Evolutionary conservation across 352 stramenopile genomes (phyloP).

Genomic region (Globisporangium cylindrosporum): DNA sequence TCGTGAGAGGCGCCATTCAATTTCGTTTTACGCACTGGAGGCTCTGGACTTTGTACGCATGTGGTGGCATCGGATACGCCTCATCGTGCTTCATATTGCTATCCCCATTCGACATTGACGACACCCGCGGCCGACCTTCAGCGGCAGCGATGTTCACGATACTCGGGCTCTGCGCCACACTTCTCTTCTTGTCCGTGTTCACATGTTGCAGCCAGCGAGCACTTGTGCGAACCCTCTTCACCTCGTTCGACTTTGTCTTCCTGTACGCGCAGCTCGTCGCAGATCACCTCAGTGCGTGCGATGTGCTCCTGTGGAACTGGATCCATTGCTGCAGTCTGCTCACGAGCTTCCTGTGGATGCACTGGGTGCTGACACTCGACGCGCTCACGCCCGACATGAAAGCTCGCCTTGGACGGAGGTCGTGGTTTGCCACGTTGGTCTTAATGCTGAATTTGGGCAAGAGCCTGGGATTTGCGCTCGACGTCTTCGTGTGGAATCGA

Average conservation of each 20-base stretch:
- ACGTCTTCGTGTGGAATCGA: slow-evolving; percentile 1
- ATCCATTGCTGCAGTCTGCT: background rate
- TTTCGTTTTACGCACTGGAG: background rate
- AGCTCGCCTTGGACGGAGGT: background rate
- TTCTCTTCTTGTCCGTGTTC: background rate
- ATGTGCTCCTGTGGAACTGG: slow-evolving; percentile 2
- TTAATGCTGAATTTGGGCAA: background rate
- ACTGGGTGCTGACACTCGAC: slow-evolving; percentile 7
- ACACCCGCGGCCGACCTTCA: background rate
- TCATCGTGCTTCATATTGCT: background rate
- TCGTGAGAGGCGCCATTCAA: background rate
- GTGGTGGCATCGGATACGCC: background rate
- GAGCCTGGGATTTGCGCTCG: background rate
- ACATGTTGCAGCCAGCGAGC: slow-evolving; percentile 1
- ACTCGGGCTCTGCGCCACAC: background rate
- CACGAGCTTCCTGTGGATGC: slow-evolving; percentile 2
- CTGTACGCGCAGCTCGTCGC: slow-evolving; percentile 1
- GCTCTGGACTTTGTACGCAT: background rate
- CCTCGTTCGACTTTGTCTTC: slow-evolving; percentile 20
- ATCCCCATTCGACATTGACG: background rate
- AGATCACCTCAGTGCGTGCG: background rate
- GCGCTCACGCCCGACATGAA: slow-evolving; percentile 8
- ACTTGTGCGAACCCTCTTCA: slow-evolving; percentile 4
- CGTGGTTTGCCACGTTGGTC: background rate
- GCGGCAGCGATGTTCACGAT: background rate